Evolutionary conservation across 768 basidiomycete species (phyloP).

Genomic region (Candolleomyces efflorescens): DNA sequence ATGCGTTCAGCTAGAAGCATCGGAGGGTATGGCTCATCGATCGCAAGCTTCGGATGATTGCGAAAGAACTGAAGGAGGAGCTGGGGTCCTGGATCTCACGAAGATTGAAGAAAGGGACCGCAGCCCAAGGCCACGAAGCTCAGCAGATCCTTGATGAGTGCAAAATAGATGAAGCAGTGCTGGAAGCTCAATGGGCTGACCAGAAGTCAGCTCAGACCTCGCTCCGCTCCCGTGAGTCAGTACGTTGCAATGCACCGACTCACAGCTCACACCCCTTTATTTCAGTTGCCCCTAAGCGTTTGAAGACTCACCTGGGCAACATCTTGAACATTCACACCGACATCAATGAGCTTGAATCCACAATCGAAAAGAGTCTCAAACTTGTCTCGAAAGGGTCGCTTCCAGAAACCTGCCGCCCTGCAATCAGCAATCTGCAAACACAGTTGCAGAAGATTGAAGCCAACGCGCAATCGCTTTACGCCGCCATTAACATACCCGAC

Average conservation of each 20-base stretch:
- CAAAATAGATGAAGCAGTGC: conserved; percentile 11
- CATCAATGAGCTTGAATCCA: not conserved
- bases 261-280: too few species aligned
- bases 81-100: conserved; percentile 30
- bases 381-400: not conserved
- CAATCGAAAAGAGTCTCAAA: not conserved
- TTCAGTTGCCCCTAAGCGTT: conserved; percentile 21
- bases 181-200: conserved; percentile 26
- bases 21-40: not conserved
- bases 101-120: conserved; percentile 12
- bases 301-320: conserved; percentile 27
- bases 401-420: not conserved
- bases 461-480: conserved; percentile 25
- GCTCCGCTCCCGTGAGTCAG: conserved; percentile 23
- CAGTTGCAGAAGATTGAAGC: conserved; percentile 14
- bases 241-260: too few species aligned
- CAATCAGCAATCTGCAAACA: conserved; percentile 10
- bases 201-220: conserved; percentile 29
- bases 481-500: conserved; percentile 26
- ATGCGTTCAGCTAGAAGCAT: not conserved
- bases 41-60: conserved; percentile 13
- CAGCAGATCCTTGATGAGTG: conserved; percentile 14
- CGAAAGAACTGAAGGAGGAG: conserved; percentile 18
- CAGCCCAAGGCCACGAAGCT: conserved; percentile 10
- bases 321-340: conserved; percentile 22